Evolutionary conservation across 352 stramenopile species (phyloP).

Genomic region (Pythium rhizo-oryzae): DNA sequence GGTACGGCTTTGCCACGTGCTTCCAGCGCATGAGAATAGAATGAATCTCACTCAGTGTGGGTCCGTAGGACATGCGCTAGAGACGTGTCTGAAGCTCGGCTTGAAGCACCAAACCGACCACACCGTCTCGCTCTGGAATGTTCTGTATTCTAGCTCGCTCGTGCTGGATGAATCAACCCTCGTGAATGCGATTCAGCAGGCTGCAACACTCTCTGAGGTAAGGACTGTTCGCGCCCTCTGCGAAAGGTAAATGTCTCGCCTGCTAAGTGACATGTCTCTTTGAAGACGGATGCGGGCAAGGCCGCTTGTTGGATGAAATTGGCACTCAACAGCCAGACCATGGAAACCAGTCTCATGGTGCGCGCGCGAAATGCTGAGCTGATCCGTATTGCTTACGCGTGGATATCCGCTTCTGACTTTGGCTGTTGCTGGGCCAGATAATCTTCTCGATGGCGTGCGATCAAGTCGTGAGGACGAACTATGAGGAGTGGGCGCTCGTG

Average conservation of each 20-base stretch:
- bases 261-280: no score
- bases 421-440: conserved; percentile 39
- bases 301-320: conserved; percentile 79
- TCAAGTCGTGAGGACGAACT: conserved; percentile 70
- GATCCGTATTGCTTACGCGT: no score
- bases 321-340: conserved; percentile 74
- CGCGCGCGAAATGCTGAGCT: not conserved
- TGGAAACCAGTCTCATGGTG: conserved; percentile 82
- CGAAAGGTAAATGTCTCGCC: not conserved
- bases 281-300: conserved; percentile 65
- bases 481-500: conserved; percentile 84
- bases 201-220: conserved; percentile 70
- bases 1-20: conserved; percentile 45
- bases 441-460: conserved; percentile 79
- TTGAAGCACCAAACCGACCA: conserved; percentile 47
- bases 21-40: no score
- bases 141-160: conserved; percentile 74
- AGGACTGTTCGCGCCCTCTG: not conserved
- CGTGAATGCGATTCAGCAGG: conserved; percentile 67
- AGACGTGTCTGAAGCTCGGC: conserved; percentile 63
- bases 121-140: conserved; percentile 69
- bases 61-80: conserved; percentile 45
- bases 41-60: not conserved
- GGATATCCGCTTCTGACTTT: not conserved
- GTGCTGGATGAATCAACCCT: conserved; percentile 72